phyloP scores from a whole-genome alignment of 495 filamentous ascomycete genomes.

The Massariosphaeria phaeospora region DNA sequence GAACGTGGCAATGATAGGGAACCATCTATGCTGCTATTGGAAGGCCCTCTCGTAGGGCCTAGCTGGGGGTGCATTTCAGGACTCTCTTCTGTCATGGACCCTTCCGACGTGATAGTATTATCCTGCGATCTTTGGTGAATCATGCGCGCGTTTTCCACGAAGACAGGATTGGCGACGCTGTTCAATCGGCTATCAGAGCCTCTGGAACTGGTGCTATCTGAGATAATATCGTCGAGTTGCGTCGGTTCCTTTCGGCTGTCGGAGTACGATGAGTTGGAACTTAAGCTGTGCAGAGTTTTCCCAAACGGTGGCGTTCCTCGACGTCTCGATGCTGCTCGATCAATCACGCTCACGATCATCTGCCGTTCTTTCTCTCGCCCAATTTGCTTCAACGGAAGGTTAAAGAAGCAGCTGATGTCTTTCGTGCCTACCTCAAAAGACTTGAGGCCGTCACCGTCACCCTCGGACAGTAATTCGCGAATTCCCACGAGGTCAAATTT shows the following conservation, averaged over 20 bases:
- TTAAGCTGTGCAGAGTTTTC: slow-evolving; percentile 46
- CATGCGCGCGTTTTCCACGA: slow-evolving; percentile 20
- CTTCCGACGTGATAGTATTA: slow-evolving; percentile 14
- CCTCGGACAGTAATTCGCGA: slow-evolving; percentile 64
- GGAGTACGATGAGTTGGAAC: slow-evolving; percentile 42
- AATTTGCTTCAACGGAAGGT: slow-evolving; percentile 71
- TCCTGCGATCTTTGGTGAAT: slow-evolving; percentile 25
- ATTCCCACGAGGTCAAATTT: slow-evolving; percentile 69
- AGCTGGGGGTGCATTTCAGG: slow-evolving; percentile 9
- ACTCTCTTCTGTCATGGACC: slow-evolving; percentile 10
- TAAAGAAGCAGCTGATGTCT: slow-evolving; percentile 83
- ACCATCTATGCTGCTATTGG: slow-evolving; percentile 22
- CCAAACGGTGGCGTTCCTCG: slow-evolving; percentile 39
- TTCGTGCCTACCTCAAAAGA: slow-evolving; percentile 67
- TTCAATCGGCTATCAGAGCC: slow-evolving; percentile 28
- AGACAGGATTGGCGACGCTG: slow-evolving; percentile 15
- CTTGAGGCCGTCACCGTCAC: slow-evolving; percentile 62
- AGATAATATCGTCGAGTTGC: slow-evolving; percentile 33
- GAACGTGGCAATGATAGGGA: slow-evolving; percentile 16
- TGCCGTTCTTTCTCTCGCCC: slow-evolving; percentile 68
- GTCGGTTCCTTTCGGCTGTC: slow-evolving; percentile 25
- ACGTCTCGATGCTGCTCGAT: slow-evolving; percentile 62
- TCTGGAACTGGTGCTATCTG: slow-evolving; percentile 35
- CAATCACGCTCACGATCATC: slow-evolving; percentile 64
- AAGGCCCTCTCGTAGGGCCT: neutral